These are phyloP conservation scores for Claviceps sp. DNA, from an alignment of 2,329 filamentous ascomycete species.

Conservation along the genomic window DNA sequence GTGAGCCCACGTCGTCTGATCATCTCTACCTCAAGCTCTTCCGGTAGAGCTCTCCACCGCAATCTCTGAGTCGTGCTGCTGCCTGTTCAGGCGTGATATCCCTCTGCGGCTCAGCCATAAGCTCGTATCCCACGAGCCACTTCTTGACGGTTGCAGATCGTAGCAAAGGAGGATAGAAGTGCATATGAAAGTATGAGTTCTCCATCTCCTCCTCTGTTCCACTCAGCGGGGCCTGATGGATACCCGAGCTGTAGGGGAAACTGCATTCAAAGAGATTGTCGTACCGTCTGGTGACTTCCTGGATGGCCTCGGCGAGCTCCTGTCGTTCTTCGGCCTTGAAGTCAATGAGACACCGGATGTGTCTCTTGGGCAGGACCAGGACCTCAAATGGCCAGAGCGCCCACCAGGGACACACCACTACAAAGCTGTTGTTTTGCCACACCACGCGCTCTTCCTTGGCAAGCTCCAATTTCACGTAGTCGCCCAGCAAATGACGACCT, in stretches of 20 bases:
- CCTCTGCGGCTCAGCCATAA: conserved; percentile 94
- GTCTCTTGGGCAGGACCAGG: conserved; percentile 72
- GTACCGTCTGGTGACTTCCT: conserved; percentile 81
- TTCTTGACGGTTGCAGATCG: conserved; percentile 89
- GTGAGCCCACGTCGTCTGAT: background rate
- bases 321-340: conserved; percentile 56
- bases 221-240: conserved; percentile 86
- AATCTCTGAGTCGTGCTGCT: conserved; percentile 59
- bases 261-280: conserved; percentile 95
- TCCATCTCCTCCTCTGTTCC: conserved; percentile 75
- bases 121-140: conserved; percentile 91
- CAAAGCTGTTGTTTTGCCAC: conserved; percentile 73
- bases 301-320: conserved; percentile 68
- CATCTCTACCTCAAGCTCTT: conserved; percentile 27
- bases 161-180: conserved; percentile 91
- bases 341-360: conserved; percentile 76
- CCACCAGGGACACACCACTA: conserved; percentile 95
- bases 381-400: conserved; percentile 95
- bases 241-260: conserved; percentile 93
- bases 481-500: conserved; percentile 65
- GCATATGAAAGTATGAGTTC: conserved; percentile 83
- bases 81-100: conserved; percentile 98
- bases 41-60: conserved; percentile 74
- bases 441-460: conserved; percentile 75
- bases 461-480: conserved; percentile 76